These are phyloP conservation scores for Gentiana straminea DNA, from an alignment of 257 asterid species.

Conservation along the genomic window DNA sequence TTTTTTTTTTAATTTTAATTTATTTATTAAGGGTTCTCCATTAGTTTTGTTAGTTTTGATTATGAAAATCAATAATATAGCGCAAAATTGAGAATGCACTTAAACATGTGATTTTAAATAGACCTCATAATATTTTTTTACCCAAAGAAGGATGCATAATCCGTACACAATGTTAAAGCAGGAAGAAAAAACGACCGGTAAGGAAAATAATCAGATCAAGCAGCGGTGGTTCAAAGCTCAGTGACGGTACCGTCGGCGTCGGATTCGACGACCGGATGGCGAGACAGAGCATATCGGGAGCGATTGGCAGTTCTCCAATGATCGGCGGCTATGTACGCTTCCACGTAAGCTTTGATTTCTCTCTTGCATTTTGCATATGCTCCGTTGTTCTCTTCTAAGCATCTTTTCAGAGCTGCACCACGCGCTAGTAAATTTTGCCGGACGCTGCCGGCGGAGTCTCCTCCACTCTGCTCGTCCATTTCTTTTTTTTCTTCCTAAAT, in stretches of 20 bases:
- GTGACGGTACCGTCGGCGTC: neutral
- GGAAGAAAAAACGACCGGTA: too few species aligned
- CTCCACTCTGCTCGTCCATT: too few species aligned
- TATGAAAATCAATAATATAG: too few species aligned
- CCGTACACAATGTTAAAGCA: too few species aligned
- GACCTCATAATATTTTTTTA: too few species aligned
- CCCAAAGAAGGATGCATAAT: too few species aligned
- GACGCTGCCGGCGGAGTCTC: neutral
- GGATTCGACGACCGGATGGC: neutral
- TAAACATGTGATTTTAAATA: too few species aligned
- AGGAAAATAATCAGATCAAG: neutral
- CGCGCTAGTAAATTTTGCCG: conserved; percentile 31
- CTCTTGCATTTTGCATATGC: conserved; percentile 44
- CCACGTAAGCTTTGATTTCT: conserved; percentile 32
- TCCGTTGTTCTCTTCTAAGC: conserved; percentile 61
- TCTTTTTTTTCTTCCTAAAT: too few species aligned
- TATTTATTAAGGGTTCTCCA: too few species aligned
- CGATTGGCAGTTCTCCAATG: conserved; percentile 27
- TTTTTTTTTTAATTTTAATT: too few species aligned
- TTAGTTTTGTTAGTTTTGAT: too few species aligned
- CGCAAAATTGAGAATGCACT: too few species aligned
- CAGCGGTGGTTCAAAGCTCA: conserved; percentile 1
- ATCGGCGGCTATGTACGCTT: conserved; percentile 36
- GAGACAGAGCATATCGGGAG: conserved; percentile 17
- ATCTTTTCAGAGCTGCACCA: conserved; percentile 55